These are phyloP conservation scores for Pestalotiopsis sp. DNA, from an alignment of 2,329 filamentous ascomycete genomes.

Conservation along the genomic window DNA sequence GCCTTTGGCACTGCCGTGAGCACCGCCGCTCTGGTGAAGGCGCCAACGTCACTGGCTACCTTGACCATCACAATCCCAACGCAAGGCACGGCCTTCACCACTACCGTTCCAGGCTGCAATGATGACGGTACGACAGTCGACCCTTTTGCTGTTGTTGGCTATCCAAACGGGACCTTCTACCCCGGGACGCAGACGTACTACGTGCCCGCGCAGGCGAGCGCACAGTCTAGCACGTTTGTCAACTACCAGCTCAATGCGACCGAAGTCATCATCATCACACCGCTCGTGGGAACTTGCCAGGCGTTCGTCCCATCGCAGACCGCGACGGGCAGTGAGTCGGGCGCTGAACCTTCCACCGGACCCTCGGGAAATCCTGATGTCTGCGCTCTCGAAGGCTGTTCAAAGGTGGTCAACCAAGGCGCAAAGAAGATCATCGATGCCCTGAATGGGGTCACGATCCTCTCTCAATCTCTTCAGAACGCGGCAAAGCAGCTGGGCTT, in stretches of 20 bases:
- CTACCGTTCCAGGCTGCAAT: conserved; percentile 12
- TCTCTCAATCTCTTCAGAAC: conserved; percentile 12
- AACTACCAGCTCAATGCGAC: conserved; percentile 13
- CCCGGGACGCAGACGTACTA: conserved; percentile 13
- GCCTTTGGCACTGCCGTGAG: not conserved
- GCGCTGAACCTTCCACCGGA: not conserved
- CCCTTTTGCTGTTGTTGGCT: conserved; percentile 13
- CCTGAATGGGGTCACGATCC: conserved; percentile 12
- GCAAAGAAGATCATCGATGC: conserved; percentile 10
- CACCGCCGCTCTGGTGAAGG: not conserved
- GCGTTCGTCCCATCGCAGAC: not conserved
- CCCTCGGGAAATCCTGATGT: not conserved
- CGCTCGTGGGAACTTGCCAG: conserved; percentile 11
- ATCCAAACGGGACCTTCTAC: conserved; percentile 15
- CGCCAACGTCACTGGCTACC: conserved; percentile 8
- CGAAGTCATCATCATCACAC: conserved; percentile 12
- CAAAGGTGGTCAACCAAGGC: conserved; percentile 8
- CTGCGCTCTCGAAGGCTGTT: conserved; percentile 12
- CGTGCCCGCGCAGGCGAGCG: conserved; percentile 12
- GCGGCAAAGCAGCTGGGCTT: conserved; percentile 10
- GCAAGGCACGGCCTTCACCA: conserved; percentile 11
- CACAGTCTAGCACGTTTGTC: conserved; percentile 8
- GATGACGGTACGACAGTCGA: conserved; percentile 11
- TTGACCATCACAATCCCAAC: conserved; percentile 12
- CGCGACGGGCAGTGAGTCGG: not conserved